Conservation (phyloP, 305 asterid genomes). For the Withania somnifera region DNA sequence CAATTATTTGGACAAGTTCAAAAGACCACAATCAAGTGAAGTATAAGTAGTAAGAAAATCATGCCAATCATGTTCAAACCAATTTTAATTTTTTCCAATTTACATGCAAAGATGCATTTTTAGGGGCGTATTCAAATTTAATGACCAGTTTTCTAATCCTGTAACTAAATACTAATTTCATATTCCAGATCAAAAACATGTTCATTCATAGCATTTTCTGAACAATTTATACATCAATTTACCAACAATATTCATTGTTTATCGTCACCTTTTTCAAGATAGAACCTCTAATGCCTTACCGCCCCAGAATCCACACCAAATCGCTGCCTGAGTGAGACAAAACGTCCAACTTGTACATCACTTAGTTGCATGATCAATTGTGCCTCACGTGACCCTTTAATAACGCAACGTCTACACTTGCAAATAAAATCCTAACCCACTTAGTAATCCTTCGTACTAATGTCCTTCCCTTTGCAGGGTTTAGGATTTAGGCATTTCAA, state of each 20-base stretch:
- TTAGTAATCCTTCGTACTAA: not conserved
- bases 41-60: not conserved
- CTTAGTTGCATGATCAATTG: not conserved
- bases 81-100: not conserved
- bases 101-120: not conserved
- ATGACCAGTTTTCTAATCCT: not conserved
- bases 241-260: not conserved
- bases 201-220: not conserved
- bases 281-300: not conserved
- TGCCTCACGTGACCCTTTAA: not conserved
- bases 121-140: not conserved
- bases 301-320: not conserved
- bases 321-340: not conserved
- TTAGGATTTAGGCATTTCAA: not conserved
- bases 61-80: not conserved
- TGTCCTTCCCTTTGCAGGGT: not conserved
- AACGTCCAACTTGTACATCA: not conserved
- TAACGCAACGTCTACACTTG: not conserved
- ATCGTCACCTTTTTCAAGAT: not conserved
- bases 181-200: not conserved
- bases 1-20: not conserved
- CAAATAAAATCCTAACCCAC: not conserved
- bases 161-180: not conserved
- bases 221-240: not conserved
- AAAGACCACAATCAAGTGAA: not conserved